Conservation (phyloP, 176 grass and related monocot species). For the Phyllostachys edulis region DNA sequence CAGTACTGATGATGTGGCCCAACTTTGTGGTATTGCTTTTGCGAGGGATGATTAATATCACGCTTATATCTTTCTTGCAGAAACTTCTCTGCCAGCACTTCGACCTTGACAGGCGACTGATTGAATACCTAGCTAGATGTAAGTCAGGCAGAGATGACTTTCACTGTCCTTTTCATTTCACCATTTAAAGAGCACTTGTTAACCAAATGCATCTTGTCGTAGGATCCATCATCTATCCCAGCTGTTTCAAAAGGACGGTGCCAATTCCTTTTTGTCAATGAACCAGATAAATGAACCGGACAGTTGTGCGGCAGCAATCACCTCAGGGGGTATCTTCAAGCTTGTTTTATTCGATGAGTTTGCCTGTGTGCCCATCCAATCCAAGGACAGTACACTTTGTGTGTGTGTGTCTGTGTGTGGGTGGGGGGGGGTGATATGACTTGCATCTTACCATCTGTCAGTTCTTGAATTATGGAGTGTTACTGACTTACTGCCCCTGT, state of each 20-base stretch:
- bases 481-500: constrained; percentile 23
- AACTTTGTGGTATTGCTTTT: constrained; percentile 37
- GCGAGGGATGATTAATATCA: background rate
- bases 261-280: constrained; percentile 13
- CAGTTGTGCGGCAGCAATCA: constrained; percentile 34
- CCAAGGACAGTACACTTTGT: constrained; percentile 32
- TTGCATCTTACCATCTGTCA: constrained; percentile 25
- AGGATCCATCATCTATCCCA: constrained; percentile 41
- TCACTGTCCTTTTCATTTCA: constrained; percentile 45
- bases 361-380: constrained; percentile 28
- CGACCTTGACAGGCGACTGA: constrained; percentile 81
- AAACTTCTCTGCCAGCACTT: constrained; percentile 94
- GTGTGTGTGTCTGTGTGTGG: no score
- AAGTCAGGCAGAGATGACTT: constrained; percentile 37
- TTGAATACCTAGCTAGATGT: constrained; percentile 77
- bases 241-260: constrained; percentile 35
- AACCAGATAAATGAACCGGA: constrained; percentile 17
- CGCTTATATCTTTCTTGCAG: constrained; percentile 58
- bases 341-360: constrained; percentile 38
- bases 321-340: constrained; percentile 36
- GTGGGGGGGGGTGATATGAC: background rate
- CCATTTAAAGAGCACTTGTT: constrained; percentile 30
- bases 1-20: constrained; percentile 24
- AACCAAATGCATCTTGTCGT: constrained; percentile 33
- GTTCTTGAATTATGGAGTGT: constrained; percentile 42